These are phyloP conservation scores for Scorias spongiosa DNA, from an alignment of 2,329 filamentous ascomycete species.

Conservation along the genomic window DNA sequence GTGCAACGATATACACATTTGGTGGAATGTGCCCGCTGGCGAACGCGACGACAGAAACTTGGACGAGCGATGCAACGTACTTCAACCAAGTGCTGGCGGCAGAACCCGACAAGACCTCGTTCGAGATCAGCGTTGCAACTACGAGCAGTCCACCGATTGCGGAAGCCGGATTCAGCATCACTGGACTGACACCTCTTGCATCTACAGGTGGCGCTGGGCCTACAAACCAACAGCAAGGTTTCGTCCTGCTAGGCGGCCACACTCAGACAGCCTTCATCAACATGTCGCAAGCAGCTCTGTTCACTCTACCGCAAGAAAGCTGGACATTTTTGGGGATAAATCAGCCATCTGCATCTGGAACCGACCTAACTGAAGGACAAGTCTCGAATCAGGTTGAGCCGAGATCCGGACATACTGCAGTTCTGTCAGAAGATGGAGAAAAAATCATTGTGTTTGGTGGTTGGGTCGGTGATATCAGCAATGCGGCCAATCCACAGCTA, in stretches of 20 bases:
- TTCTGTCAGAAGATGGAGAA: constrained; percentile 63
- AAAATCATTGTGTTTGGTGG: constrained; percentile 72
- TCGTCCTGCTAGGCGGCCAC: constrained; percentile 73
- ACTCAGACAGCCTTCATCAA: constrained; percentile 76
- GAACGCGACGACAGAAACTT: constrained; percentile 32
- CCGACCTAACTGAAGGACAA: constrained; percentile 41
- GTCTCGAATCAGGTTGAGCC: constrained; percentile 45
- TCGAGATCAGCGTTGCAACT: constrained; percentile 30
- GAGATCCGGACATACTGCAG: constrained; percentile 74
- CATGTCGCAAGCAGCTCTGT: constrained; percentile 80
- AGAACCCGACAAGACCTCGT: constrained; percentile 32
- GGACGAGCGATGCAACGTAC: constrained; percentile 59
- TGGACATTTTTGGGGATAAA: constrained; percentile 71
- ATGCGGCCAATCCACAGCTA: constrained; percentile 67
- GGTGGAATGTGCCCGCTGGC: constrained; percentile 71
- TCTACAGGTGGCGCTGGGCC: constrained; percentile 26
- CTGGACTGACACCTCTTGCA: constrained; percentile 53
- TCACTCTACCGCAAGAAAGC: constrained; percentile 68
- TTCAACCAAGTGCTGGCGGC: constrained; percentile 64
- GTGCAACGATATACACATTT: constrained; percentile 55
- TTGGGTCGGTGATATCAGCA: constrained; percentile 72
- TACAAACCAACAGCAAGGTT: constrained; percentile 52
- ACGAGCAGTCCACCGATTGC: constrained; percentile 53
- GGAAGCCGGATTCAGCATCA: constrained; percentile 78
- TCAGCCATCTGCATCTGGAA: constrained; percentile 29